Conservation (phyloP, 345 rosid genomes). For the Arabis hirsuta region DNA sequence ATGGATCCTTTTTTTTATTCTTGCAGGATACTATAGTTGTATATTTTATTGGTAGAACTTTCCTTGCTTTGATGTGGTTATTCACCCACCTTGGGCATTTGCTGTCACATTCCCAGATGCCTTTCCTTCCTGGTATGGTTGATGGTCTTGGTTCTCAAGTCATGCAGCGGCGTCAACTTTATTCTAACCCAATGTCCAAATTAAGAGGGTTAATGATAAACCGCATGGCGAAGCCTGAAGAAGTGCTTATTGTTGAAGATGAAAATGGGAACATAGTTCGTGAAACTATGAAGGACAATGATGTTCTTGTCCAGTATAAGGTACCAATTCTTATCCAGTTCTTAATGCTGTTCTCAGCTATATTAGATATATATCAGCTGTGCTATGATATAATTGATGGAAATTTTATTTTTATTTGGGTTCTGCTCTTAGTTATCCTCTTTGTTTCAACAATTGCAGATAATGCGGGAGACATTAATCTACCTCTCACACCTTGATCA, state of each 20-base stretch:
- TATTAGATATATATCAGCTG: constrained; percentile 7
- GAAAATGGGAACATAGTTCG: constrained; percentile 99
- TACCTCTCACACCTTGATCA: constrained; percentile 97
- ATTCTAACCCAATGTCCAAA: constrained; percentile 83
- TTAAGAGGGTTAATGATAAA: constrained; percentile 92
- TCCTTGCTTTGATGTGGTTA: constrained; percentile 31
- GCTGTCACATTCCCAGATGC: constrained; percentile 56
- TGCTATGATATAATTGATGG: constrained; percentile 6
- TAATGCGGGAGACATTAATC: constrained; percentile 95
- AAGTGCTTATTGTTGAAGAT: constrained; percentile 98
- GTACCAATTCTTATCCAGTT: constrained; percentile 44
- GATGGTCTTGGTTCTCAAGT: constrained; percentile 85
- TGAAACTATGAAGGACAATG: constrained; percentile 99
- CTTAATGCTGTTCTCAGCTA: constrained; percentile 15
- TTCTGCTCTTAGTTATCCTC: constrained; percentile 18
- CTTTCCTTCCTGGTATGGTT: constrained; percentile 74
- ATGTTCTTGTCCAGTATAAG: constrained; percentile 99
- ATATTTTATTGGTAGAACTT: constrained; percentile 11
- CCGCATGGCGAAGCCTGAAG: constrained; percentile 99
- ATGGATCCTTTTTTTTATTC: background rate
- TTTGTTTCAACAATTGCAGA: constrained; percentile 56
- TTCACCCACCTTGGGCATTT: constrained; percentile 24
- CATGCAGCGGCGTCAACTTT: constrained; percentile 88
- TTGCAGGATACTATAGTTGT: constrained; percentile 2
- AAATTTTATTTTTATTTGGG: background rate